Evolutionary conservation across 2,329 filamentous ascomycete species (phyloP).

Genomic region (Cladophialophora bantiana): DNA sequence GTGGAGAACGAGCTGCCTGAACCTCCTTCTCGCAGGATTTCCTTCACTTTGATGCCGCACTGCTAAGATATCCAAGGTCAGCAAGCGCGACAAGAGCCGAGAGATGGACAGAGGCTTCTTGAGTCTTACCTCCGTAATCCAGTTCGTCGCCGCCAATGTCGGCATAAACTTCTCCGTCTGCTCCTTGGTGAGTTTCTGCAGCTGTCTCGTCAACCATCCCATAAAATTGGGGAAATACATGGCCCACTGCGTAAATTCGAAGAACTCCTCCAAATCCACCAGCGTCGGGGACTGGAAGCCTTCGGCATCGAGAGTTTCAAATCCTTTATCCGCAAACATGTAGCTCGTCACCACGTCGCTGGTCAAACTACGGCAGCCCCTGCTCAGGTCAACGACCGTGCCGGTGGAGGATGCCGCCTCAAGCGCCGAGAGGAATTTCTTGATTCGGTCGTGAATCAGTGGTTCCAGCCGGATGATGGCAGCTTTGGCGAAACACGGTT

Average conservation of each 20-base stretch:
- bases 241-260: slow-evolving; percentile 13
- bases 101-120: neutral
- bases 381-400: slow-evolving; percentile 22
- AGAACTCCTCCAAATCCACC: slow-evolving; percentile 19
- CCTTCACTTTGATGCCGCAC: slow-evolving; percentile 34
- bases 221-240: slow-evolving; percentile 25
- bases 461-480: slow-evolving; percentile 42
- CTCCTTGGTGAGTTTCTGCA: slow-evolving; percentile 20
- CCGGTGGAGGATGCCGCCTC: slow-evolving; percentile 9
- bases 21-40: slow-evolving; percentile 22
- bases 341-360: slow-evolving; percentile 25
- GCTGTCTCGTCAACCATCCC: slow-evolving; percentile 9
- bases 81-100: neutral
- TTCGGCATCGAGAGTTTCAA: slow-evolving; percentile 13
- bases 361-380: slow-evolving; percentile 23
- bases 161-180: slow-evolving; percentile 22
- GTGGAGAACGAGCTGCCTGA: slow-evolving; percentile 18
- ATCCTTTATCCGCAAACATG: slow-evolving; percentile 22
- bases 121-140: slow-evolving; percentile 34
- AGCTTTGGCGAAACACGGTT: slow-evolving; percentile 45
- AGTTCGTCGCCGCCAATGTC: slow-evolving; percentile 37
- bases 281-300: slow-evolving; percentile 21
- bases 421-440: slow-evolving; percentile 22
- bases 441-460: slow-evolving; percentile 41
- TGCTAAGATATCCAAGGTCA: slow-evolving; percentile 11